Conservation (phyloP, 2,329 filamentous ascomycete species). For the Neopestalotiopsis sp. region DNA sequence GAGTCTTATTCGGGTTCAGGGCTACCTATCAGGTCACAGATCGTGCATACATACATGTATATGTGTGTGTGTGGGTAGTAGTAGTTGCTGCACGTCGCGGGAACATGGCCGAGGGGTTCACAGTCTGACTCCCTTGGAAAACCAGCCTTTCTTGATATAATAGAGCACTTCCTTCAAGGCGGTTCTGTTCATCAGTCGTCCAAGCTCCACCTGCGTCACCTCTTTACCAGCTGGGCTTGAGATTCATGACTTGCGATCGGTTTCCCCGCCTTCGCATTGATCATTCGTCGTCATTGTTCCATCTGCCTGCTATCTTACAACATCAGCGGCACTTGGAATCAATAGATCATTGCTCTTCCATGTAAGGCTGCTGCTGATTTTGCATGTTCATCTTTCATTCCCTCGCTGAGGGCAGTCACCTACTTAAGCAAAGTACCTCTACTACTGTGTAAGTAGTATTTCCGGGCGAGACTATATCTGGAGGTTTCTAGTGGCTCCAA, state of each 20-base stretch:
- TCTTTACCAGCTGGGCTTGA: not conserved
- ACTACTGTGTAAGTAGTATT: not conserved
- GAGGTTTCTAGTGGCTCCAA: no score
- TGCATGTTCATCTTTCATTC: not conserved
- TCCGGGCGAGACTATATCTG: no score
- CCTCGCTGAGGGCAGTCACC: not conserved
- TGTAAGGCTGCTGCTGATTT: no score
- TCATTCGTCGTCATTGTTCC: constrained; percentile 3
- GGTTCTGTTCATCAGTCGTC: not conserved
- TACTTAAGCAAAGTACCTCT: not conserved
- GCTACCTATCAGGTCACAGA: not conserved
- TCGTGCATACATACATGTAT: not conserved
- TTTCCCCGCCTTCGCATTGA: constrained; percentile 13
- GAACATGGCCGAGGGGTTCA: not conserved
- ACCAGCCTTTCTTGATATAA: not conserved
- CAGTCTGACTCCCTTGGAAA: not conserved
- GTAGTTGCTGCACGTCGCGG: not conserved
- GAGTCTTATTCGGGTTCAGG: not conserved
- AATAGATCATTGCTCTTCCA: no score
- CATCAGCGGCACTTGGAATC: not conserved
- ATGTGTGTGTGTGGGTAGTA: not conserved
- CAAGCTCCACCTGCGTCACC: constrained; percentile 7
- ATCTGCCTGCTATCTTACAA: not conserved
- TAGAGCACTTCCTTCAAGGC: not conserved
- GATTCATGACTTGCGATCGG: constrained; percentile 8